A percentile compares a stretch with the other conserved stretches of the same genome.
These are phyloP conservation scores for Penicillium samsonianum DNA, from an alignment of 495 filamentous ascomycete species.

Conservation along the genomic window DNA sequence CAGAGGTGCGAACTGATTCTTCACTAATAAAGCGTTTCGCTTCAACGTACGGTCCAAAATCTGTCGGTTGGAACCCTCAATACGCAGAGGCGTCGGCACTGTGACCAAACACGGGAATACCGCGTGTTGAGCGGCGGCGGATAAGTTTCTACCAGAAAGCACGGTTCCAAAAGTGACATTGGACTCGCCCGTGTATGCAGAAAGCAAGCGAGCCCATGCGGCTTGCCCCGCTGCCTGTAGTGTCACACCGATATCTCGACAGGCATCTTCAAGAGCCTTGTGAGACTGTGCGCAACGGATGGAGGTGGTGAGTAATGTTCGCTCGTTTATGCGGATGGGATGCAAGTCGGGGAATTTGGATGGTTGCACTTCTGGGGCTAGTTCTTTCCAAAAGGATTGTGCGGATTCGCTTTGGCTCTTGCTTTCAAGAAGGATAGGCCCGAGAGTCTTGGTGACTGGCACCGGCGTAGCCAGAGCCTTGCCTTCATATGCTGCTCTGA, in stretches of 20 bases:
- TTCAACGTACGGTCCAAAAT: conserved; percentile 59
- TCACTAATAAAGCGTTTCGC: conserved; percentile 60
- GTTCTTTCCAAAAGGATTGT: conserved; percentile 61
- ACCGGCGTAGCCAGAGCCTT: conserved; percentile 16
- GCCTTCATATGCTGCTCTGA: conserved; percentile 44
- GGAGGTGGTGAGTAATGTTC: conserved; percentile 39
- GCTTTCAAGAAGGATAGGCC: conserved; percentile 52
- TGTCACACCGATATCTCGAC: conserved; percentile 58
- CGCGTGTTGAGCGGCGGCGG: conserved; percentile 50
- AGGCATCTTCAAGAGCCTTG: conserved; percentile 51
- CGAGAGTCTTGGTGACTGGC: conserved; percentile 45
- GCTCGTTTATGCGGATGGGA: conserved; percentile 51
- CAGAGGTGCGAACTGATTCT: conserved; percentile 69
- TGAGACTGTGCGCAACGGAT: conserved; percentile 39
- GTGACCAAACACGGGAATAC: conserved; percentile 76
- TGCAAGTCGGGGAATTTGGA: conserved; percentile 70
- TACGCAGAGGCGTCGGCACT: conserved; percentile 60
- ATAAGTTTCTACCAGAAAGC: conserved; percentile 65
- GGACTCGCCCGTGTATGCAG: conserved; percentile 69
- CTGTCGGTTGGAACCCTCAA: conserved; percentile 51
- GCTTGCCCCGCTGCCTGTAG: conserved; percentile 70
- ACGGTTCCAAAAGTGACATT: conserved; percentile 71
- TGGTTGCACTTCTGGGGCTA: conserved; percentile 51
- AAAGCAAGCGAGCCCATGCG: conserved; percentile 71
- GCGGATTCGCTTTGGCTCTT: conserved; percentile 32